Conservation (phyloP, 257 asterid genomes). For the Solanum chmielewskii region DNA sequence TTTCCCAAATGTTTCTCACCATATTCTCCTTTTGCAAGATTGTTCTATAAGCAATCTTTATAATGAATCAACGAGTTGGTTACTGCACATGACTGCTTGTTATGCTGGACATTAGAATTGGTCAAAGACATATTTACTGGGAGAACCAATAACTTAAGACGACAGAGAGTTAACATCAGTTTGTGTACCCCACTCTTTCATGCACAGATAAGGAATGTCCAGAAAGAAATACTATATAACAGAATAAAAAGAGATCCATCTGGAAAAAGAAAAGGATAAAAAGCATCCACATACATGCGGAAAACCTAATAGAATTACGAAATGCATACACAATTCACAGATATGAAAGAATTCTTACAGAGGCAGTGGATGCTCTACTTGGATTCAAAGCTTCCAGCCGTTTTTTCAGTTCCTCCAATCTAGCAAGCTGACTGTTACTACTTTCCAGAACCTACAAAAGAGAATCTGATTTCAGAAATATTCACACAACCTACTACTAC, state of each 20-base stretch:
- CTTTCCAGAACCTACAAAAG: slow-evolving; percentile 74
- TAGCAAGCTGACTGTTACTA: slow-evolving; percentile 57
- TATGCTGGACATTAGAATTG: neutral
- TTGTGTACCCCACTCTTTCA: neutral
- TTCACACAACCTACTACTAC: neutral
- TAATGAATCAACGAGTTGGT: neutral
- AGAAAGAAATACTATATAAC: neutral
- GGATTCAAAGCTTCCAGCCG: slow-evolving; percentile 88
- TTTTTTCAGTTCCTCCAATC: slow-evolving; percentile 88
- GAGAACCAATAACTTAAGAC: neutral
- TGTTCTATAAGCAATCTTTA: neutral
- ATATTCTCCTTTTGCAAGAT: neutral
- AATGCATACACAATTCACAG: neutral
- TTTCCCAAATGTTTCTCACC: neutral
- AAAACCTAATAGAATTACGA: neutral
- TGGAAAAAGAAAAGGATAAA: neutral
- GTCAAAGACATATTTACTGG: neutral
- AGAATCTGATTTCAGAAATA: neutral
- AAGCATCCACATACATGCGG: neutral
- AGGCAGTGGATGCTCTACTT: slow-evolving; percentile 45
- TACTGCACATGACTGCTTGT: neutral
- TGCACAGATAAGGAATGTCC: neutral
- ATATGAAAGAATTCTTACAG: slow-evolving; percentile 33
- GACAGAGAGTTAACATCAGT: neutral
- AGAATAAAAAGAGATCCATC: neutral